Base-by-base conservation (phyloP, 495 filamentous ascomycete species). In the Neurospora intermedia region DNA sequence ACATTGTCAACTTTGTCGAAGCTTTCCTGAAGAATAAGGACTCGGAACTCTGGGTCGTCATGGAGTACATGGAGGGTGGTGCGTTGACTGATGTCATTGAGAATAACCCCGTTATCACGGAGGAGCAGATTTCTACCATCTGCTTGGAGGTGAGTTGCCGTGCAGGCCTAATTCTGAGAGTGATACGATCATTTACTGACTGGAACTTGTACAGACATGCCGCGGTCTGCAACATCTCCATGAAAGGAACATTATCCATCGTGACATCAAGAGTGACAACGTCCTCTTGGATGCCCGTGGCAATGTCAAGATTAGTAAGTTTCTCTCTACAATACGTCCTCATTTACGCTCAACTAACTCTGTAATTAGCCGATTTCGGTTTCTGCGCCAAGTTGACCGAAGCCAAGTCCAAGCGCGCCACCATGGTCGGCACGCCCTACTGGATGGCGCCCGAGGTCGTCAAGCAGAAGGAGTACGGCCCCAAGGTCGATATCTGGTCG, bases 401-500 rank as follows among this genome's bases (percentile, higher is more conserved):
- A 78, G 90, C 93, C 71, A 97, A 97, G 84, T 94, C 88, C 79
- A 98, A 99, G 85, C 94, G 96, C 78, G 94, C 95, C 38, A 99
- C 96, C 69, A 98, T 99, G 96, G 96, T 99, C 70, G 96, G 96
- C 73, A 99, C 96, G 18, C 96, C 96, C 1, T 99, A 98, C 85
- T 99, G 96, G 96, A 99, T 99, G 96, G 96, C 96, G 3, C 96
- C 96, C 42, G 96, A 99, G 81, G 96, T 99, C 18, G 96, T 99
- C 78, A 98, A 98, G 85, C 96, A 98, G 81, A 97, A 97, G 85
- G 94, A 97, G 80, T 99, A 99, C 79, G 96, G 94, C 45, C 91
- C 92, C 76, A 99, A 99, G 87, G 96, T 98, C 72, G 96, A 99
- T 79, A 97, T 98, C 77, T 98, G 96, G 96, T 98, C 95, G 15